phyloP scores from a whole-genome alignment of 495 filamentous ascomycete species.

The Penicillium goetzii region DNA sequence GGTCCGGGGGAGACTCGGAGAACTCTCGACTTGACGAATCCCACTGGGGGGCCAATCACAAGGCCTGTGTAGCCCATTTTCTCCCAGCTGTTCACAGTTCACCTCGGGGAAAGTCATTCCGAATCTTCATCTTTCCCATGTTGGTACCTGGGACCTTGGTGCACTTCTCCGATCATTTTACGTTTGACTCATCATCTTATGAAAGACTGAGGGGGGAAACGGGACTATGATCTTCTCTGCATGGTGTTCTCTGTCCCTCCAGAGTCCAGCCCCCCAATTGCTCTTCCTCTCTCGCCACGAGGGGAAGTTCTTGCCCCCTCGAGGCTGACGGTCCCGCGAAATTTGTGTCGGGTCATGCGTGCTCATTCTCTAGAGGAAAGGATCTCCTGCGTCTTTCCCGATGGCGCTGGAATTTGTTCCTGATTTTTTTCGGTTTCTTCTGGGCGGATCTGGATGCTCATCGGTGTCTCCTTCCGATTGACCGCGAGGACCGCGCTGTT shows the following conservation, averaged over 20 bases:
- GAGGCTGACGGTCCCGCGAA: slow-evolving; percentile 16
- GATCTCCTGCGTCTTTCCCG: slow-evolving; percentile 24
- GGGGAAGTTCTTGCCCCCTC: slow-evolving; percentile 7
- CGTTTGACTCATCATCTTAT: slow-evolving; percentile 13
- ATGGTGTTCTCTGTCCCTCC: not conserved
- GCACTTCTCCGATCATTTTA: slow-evolving; percentile 1
- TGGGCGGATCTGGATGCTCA: not conserved
- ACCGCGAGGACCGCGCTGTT: not conserved
- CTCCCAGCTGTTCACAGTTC: slow-evolving; percentile 1
- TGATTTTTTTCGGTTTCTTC: not conserved
- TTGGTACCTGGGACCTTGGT: not conserved
- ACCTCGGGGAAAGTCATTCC: slow-evolving; percentile 31
- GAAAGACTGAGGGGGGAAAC: not conserved
- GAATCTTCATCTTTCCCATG: slow-evolving; percentile 3
- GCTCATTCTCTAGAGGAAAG: slow-evolving; percentile 31
- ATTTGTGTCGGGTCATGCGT: slow-evolving; percentile 31
- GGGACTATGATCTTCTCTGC: not conserved
- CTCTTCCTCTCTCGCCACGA: not conserved
- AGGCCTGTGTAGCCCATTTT: not conserved
- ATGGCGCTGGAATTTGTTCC: not conserved
- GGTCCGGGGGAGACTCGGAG: slow-evolving; percentile 34
- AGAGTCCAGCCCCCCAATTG: not conserved
- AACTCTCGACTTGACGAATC: slow-evolving; percentile 27
- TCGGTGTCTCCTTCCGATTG: not conserved
- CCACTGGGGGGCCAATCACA: slow-evolving; percentile 11